phyloP scores from a whole-genome alignment of 768 basidiomycete genomes.

The Agaricus subrufescens region DNA sequence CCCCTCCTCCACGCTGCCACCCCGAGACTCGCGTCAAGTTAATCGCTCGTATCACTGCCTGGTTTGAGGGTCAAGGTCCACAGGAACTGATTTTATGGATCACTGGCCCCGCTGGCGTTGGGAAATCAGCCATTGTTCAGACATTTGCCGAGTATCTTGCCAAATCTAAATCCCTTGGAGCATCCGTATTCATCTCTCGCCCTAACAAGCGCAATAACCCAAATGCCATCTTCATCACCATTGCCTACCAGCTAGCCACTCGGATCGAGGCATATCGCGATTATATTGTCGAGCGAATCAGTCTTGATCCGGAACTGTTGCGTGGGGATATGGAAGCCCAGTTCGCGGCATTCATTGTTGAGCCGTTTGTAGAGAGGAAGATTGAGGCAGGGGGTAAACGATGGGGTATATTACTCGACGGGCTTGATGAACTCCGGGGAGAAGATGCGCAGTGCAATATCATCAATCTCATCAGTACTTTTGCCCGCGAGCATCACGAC shows the following conservation, averaged over 20 bases:
- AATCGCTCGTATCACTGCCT: too few species aligned
- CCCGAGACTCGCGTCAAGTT: too few species aligned
- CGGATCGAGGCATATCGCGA: background rate
- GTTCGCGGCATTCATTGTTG: background rate
- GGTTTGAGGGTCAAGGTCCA: too few species aligned
- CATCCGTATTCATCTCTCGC: background rate
- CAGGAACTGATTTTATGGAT: too few species aligned
- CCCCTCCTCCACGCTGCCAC: background rate
- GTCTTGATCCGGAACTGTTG: background rate
- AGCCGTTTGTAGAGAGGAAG: background rate
- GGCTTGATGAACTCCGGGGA: background rate
- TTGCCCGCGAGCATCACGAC: background rate
- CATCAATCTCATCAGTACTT: background rate
- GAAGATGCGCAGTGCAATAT: background rate
- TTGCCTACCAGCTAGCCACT: background rate
- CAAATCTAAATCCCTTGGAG: too few species aligned
- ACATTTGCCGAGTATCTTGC: too few species aligned
- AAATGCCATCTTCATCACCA: background rate
- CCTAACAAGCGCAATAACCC: background rate
- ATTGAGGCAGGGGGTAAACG: background rate
- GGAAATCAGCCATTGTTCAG: too few species aligned
- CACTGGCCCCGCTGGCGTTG: too few species aligned
- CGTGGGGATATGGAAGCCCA: background rate
- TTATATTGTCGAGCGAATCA: background rate
- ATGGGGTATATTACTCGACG: background rate